These are phyloP conservation scores for Knufia fluminis DNA, from an alignment of 2,329 filamentous ascomycete species.

Conservation along the genomic window DNA sequence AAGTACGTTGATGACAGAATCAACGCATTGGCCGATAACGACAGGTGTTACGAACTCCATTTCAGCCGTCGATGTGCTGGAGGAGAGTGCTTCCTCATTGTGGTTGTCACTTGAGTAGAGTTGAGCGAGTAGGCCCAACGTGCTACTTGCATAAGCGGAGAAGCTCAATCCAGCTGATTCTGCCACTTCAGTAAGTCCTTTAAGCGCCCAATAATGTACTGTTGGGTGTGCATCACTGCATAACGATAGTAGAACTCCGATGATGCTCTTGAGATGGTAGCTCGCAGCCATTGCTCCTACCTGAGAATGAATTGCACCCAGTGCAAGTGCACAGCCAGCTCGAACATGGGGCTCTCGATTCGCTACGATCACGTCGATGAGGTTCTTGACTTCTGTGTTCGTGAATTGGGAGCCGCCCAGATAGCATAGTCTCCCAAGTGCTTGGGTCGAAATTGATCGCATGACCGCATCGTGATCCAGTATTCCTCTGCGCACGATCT, in stretches of 20 bases:
- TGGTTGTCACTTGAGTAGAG: constrained; percentile 88
- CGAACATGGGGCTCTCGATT: constrained; percentile 89
- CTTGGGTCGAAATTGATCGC: constrained; percentile 74
- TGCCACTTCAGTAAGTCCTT: constrained; percentile 74
- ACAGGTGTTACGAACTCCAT: constrained; percentile 73
- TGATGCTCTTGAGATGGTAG: constrained; percentile 90
- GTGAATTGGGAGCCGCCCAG: constrained; percentile 81
- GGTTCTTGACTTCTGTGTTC: constrained; percentile 76
- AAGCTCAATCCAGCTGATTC: constrained; percentile 91
- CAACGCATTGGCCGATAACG: constrained; percentile 76
- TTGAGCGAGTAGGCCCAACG: constrained; percentile 86
- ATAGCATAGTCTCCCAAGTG: constrained; percentile 75
- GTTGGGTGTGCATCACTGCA: constrained; percentile 91
- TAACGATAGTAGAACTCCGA: constrained; percentile 96
- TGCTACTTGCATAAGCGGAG: constrained; percentile 79
- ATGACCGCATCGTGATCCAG: constrained; percentile 78
- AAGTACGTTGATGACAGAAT: constrained; percentile 93
- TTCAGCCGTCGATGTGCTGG: constrained; percentile 83
- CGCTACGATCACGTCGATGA: constrained; percentile 87
- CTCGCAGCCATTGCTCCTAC: constrained; percentile 96
- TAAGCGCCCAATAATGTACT: constrained; percentile 93
- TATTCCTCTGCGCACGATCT: constrained; percentile 52
- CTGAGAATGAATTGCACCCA: constrained; percentile 88
- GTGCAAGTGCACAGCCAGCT: constrained; percentile 85
- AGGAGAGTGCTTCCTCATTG: constrained; percentile 68